A percentile compares a stretch with the other conserved stretches of the same genome.
Conservation (phyloP, 1,139 yeast species). For the Geotrichum candidum region DNA sequence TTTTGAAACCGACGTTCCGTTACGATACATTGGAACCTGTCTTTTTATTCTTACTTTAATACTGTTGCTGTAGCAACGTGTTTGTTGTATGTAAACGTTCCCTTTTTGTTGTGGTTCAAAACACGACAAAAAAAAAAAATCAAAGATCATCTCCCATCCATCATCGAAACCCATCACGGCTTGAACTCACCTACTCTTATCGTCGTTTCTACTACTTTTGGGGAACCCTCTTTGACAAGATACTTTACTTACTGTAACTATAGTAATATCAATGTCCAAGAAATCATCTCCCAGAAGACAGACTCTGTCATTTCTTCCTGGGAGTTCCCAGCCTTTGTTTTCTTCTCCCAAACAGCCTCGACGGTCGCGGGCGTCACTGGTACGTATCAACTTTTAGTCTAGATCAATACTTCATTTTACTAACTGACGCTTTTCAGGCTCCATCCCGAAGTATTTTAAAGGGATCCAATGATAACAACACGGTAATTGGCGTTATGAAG, state of each 20-base stretch:
- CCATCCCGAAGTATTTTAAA: conserved; percentile 26
- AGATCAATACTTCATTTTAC: not conserved
- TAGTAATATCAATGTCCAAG: not conserved
- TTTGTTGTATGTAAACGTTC: not conserved
- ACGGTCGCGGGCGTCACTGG: not conserved
- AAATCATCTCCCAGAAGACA: not conserved
- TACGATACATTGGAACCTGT: not conserved
- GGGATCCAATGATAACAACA: conserved; percentile 23
- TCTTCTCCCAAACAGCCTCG: not conserved
- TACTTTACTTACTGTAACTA: not conserved
- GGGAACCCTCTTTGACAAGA: not conserved
- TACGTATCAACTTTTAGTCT: not conserved
- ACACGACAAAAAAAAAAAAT: not conserved
- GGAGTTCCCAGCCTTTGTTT: not conserved
- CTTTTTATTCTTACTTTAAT: not conserved
- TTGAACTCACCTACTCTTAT: not conserved
- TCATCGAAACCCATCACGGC: not conserved
- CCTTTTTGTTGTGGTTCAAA: not conserved
- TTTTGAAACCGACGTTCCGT: not conserved
- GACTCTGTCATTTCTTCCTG: not conserved
- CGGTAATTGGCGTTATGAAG: conserved; percentile 26
- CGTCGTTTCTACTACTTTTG: not conserved
- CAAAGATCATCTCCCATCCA: not conserved
- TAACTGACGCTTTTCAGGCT: conserved; percentile 10
- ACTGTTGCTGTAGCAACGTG: not conserved